Evolutionary conservation across 495 filamentous ascomycete species (phyloP).

Genomic region (Penicillium robsamsonii): DNA sequence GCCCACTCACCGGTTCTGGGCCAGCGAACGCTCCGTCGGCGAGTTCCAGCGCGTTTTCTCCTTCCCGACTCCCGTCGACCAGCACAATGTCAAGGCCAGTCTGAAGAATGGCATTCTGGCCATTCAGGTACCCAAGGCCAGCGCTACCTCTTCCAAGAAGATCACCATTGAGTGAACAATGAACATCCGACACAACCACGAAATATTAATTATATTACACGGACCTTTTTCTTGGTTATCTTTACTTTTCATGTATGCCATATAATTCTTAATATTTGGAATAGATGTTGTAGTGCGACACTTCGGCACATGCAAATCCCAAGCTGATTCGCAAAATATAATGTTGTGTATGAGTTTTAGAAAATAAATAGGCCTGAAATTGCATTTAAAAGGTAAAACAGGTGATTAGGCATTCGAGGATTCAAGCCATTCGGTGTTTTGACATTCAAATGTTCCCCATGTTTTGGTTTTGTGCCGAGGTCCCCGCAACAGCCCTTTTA

Average conservation of each 20-base stretch:
- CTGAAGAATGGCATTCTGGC: slow-evolving; percentile 77
- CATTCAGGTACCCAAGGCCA: slow-evolving; percentile 78
- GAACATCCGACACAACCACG: background rate
- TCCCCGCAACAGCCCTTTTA: too few relatives aligned
- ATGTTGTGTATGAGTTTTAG: background rate
- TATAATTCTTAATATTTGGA: background rate
- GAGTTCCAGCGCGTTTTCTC: slow-evolving; percentile 79
- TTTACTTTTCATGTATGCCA: background rate
- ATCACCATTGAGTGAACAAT: slow-evolving; percentile 58
- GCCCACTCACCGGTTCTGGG: slow-evolving; percentile 66
- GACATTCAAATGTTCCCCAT: background rate
- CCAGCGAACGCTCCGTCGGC: slow-evolving; percentile 77
- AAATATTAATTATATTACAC: background rate
- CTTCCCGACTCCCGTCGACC: slow-evolving; percentile 75
- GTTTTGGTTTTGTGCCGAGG: background rate
- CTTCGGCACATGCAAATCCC: slow-evolving; percentile 3
- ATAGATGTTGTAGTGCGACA: background rate
- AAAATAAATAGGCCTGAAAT: background rate
- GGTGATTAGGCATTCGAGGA: too few relatives aligned
- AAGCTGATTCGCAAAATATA: background rate
- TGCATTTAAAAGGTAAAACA: too few relatives aligned
- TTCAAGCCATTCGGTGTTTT: background rate
- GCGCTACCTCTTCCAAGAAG: slow-evolving; percentile 49
- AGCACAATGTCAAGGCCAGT: slow-evolving; percentile 72
- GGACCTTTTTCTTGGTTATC: background rate